Evolutionary conservation across 225 moss, liverwort and hornwort species (phyloP).

Genomic region (Neckera pumila): DNA sequence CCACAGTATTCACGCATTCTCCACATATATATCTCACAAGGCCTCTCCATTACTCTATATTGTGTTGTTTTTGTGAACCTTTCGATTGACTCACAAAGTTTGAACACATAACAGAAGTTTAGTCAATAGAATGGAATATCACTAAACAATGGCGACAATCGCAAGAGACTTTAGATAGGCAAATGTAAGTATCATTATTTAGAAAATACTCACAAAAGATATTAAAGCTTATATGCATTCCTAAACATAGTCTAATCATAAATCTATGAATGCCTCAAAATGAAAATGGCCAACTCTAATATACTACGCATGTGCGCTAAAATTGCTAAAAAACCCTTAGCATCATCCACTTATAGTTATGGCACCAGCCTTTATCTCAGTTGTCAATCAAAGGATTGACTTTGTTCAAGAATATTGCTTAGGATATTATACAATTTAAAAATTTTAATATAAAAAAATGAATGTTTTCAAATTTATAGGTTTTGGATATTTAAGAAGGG

Average conservation of each 20-base stretch:
- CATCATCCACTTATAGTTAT: fast-evolving
- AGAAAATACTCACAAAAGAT: neutral
- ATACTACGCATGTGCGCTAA: fast-evolving
- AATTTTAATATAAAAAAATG: neutral
- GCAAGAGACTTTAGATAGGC: neutral
- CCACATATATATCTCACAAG: neutral
- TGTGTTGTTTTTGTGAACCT: neutral
- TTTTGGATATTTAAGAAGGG: neutral
- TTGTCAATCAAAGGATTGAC: neutral
- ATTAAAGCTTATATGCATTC: neutral
- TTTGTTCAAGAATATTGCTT: fast-evolving
- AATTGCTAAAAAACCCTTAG: fast-evolving
- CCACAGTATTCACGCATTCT: too few species aligned
- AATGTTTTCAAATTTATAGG: neutral
- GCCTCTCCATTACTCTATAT: fast-evolving
- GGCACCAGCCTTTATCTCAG: fast-evolving
- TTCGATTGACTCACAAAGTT: neutral
- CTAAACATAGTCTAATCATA: neutral
- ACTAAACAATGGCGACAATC: neutral
- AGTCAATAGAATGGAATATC: neutral
- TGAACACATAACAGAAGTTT: neutral
- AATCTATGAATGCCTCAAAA: fast-evolving
- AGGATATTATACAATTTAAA: neutral
- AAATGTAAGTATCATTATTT: neutral
- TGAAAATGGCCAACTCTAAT: fast-evolving